These are phyloP conservation scores for Castanopsis chinensis DNA, from an alignment of 306 rosid species.

Conservation along the genomic window DNA sequence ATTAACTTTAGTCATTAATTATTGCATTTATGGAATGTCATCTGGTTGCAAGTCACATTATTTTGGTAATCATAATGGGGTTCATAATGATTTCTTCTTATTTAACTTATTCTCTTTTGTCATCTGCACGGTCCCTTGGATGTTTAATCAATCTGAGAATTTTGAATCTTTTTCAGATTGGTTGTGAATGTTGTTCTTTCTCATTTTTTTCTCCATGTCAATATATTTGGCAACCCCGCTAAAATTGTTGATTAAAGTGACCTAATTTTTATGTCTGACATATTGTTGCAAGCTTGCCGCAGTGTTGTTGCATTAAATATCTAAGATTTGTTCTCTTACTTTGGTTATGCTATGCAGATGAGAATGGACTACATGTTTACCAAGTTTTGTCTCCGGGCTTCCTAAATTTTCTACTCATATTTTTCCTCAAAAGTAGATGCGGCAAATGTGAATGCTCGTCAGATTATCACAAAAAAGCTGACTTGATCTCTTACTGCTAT, in stretches of 20 bases:
- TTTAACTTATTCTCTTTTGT: not conserved
- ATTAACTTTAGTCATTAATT: not conserved
- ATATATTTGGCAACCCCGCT: not conserved
- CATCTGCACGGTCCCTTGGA: not conserved
- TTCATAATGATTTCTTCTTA: not conserved
- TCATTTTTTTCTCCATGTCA: not conserved
- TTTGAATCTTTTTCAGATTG: not conserved
- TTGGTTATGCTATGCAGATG: constrained; percentile 10
- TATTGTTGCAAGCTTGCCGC: not conserved
- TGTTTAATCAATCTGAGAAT: not conserved
- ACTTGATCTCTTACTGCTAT: not conserved
- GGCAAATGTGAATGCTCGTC: not conserved
- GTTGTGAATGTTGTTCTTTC: not conserved
- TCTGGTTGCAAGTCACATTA: not conserved
- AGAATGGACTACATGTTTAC: not conserved
- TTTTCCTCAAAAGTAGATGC: not conserved
- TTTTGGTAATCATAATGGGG: not conserved
- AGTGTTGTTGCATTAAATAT: not conserved
- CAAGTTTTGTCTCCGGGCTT: constrained; percentile 8
- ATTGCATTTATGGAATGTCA: too few relatives aligned
- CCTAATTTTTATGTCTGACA: not conserved
- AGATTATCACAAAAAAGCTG: not conserved
- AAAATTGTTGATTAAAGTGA: not conserved
- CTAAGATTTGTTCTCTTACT: not conserved
- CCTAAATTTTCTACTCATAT: constrained; percentile 6